Base-by-base conservation (phyloP, 305 asterid genomes). In the Fraxinus nigra region DNA sequence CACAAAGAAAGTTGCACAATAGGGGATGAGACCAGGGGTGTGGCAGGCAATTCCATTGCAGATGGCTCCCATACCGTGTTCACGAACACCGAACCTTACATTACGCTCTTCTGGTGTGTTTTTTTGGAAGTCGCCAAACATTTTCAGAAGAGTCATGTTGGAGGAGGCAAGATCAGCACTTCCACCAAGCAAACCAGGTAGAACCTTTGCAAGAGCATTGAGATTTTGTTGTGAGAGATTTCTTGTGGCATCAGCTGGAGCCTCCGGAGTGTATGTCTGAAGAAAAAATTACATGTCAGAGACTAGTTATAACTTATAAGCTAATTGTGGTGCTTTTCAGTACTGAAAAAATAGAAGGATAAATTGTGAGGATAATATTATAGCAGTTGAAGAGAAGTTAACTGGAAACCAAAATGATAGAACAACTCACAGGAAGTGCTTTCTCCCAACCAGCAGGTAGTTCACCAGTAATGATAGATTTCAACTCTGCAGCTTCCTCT, bases 101-200 rank as follows among this genome's bases (percentile, higher is more conserved):
- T 95, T 95, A 11, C 98, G 97, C 80, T 95, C 99, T 89, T 91
- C 96, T 2, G 97, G 98, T 5, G 98, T 92, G 85, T 70, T 77
- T 90, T 91, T 94, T 65, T 94, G 99, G 94, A 94, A 95, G 89
- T 95, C 90, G 0, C 98, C 99, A 20, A 86, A 95, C 91, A 83
- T 85, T 89, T 95, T 95, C 74, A 95, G 85, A 80, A 95, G 97
- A 40, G 99, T 95, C 98, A 93, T 94, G 90, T 95, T 95, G 90
- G 99, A 95, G 76, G 98, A 94, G 79, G 97, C 99, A 37, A 95
- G 97, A 86, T 94, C 97, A 79, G 98, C 99, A 85, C 99, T 95
- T 75, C 98, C 99, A 46, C 98, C 99, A 38, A 94, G 85, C 81
- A 95, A 89, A 78, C 99, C 97, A 38, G 97, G 97, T 77, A 94